Evolutionary conservation across 202 grass and related monocot species (phyloP).

Genomic region (Zoysia matrella): DNA sequence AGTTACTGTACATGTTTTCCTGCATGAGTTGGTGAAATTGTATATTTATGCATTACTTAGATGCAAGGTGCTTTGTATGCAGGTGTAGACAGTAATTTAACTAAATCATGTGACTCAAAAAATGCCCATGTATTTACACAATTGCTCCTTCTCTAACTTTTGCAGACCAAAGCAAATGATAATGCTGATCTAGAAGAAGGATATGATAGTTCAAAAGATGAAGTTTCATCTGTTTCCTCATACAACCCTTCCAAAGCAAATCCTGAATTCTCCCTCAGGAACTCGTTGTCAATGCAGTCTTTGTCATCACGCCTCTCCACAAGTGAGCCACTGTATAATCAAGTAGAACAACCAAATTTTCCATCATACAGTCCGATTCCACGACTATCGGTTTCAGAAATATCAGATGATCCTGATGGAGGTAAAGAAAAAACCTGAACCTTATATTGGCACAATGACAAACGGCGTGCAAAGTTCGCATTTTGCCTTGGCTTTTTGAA

Average conservation of each 20-base stretch:
- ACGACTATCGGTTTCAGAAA: conserved; percentile 82
- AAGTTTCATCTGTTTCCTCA: conserved; percentile 97
- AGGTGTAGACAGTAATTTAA: conserved; percentile 12
- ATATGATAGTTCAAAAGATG: conserved; percentile 97
- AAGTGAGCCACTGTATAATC: conserved; percentile 61
- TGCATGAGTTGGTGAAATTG: conserved; percentile 22
- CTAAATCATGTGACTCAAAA: conserved; percentile 12
- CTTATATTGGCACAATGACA: conserved; percentile 20
- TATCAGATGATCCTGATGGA: conserved; percentile 74
- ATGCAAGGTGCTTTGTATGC: conserved; percentile 25
- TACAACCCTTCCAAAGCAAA: conserved; percentile 86
- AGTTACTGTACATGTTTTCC: conserved; percentile 15
- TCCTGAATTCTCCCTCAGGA: conserved; percentile 59
- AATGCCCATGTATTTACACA: neutral
- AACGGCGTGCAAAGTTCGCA: neutral
- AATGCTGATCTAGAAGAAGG: conserved; percentile 88
- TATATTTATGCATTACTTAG: conserved; percentile 29
- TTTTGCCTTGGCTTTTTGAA: conserved; percentile 18
- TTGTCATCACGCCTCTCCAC: conserved; percentile 73
- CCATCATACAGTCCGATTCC: conserved; percentile 68
- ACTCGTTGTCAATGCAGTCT: conserved; percentile 74
- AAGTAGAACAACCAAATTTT: conserved; percentile 57
- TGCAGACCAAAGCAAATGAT: conserved; percentile 76
- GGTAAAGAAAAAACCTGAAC: conserved; percentile 59
- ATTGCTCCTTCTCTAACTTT: conserved; percentile 34